Evolutionary conservation across 2,329 filamentous ascomycete genomes (phyloP), one percentile per base, ranked within the genome.

Genomic region (Clarireedia paspali): DNA sequence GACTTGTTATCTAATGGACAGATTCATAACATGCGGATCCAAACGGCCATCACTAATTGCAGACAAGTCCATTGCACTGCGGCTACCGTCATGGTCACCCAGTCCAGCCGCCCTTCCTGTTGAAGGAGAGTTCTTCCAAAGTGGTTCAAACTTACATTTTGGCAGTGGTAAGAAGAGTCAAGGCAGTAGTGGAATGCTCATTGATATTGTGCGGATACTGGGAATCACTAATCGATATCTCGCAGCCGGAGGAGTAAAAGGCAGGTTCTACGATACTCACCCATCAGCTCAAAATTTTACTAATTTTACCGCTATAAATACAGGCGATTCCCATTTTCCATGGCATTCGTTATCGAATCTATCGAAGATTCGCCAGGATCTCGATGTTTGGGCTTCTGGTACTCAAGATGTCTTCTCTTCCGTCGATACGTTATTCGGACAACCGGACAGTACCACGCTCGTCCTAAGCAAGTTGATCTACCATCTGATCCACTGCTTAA

Each of bases 321-420:
- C 40, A 56, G 89, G 89, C 30, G 89, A 95, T 67, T 91, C 89
- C 0, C 89, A 95, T 69, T 95, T 95, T 62, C 90, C 90, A 9
- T 95, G 90, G 90, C 89, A 95, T 68, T 84, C 88, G 1, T 77
- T 91, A 20, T 95, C 90, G 5, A 91, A 87, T 59, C 76, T 95
- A 2, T 94, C 89, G 52, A 91, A 90, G 67, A 94, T 95, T 61
- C 81, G 89, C 30, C 87, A 91, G 61, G 88, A 94, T 65, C 76
- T 95, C 24, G 89, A 95, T 66, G 80, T 88, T 34, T 95, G 90
- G 90, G 88, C 88, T 1, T 84, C 88, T 0, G 88, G 88, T 10
- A 91, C 88, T 0, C 85, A 89, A 60, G 87, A 90, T 59, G 80
- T 88, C 7, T 94, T 94, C 64, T 84, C 85, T 0, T 89, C 85